Base-by-base conservation (phyloP, 148 eudicot genomes). In the Camellia lanceoleosa region DNA sequence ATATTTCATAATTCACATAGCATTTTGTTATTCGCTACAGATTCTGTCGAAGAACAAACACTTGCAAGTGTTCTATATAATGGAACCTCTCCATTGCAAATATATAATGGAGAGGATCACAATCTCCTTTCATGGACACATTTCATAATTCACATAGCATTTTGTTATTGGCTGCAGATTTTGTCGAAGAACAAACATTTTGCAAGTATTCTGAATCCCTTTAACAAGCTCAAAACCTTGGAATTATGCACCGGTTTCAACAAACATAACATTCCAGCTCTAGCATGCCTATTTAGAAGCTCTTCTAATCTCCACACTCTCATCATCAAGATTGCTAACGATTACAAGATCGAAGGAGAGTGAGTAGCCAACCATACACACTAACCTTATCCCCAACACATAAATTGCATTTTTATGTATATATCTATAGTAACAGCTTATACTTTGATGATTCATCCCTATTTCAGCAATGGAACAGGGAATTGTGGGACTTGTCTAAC, bases 261-360 rank as follows among this genome's bases (percentile, higher is more conserved):
- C 69, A 74, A 63, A 69, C 82, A 81, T 42, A 85, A 87, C 19
- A 75, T 82, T 23, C 71, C 83, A 23, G 84, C 85, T 64, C 75
- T 91, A 61, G 89, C 90, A 62, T 82, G 79, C 49, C 58, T 91
- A 15, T 85, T 89, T 77, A 83, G 78, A 75, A 83, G 80, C 77
- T 88, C 87, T 46, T 86, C 89, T 7, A 75, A 75, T 30, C 61
- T 89, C 62, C 86, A 87, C 67, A 89, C 86, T 14, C 86, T 89
- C 38, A 61, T 82, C 71, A 73, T 91, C 82, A 88, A 74, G 68
- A 83, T 89, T 8, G 49, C 58, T 0, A n/a, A 71, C 23, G 79
- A 73, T 52, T 72, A 20, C 80, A 86, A 80, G 73, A 56, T 76
- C 0, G 80, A 70, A 83, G 79, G 70, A 83, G 77, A 58, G 89